Evolutionary conservation across 192 early-diverging fungal species (phyloP).

Genomic region (Oehlia diaphana): DNA sequence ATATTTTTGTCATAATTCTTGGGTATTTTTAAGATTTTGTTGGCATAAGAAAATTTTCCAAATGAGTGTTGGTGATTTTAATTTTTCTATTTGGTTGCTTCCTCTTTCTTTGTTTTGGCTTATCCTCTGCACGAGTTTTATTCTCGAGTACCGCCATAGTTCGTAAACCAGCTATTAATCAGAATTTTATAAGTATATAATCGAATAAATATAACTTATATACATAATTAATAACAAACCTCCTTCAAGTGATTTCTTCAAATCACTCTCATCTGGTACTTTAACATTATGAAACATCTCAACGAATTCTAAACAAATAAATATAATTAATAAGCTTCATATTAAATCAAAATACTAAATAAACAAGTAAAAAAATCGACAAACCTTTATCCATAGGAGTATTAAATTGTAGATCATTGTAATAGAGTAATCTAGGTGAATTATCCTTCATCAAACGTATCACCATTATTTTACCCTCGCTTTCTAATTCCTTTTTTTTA

Average conservation of each 20-base stretch:
- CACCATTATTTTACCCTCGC: constrained; percentile 58
- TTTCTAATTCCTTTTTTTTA: constrained; percentile 51
- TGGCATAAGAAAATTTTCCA: constrained; percentile 61
- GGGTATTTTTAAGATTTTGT: constrained; percentile 2
- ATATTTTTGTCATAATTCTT: background rate
- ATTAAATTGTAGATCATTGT: constrained; percentile 58
- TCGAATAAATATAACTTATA: background rate
- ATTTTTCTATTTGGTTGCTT: constrained; percentile 64
- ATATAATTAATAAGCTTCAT: background rate
- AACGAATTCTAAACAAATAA: constrained; percentile 62
- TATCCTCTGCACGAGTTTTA: constrained; percentile 51
- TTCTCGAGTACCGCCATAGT: constrained; percentile 73
- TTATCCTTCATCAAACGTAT: constrained; percentile 65
- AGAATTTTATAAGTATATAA: background rate
- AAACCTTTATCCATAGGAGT: constrained; percentile 57
- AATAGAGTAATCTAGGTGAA: constrained; percentile 63
- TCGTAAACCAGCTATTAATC: constrained; percentile 59
- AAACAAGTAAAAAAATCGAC: background rate
- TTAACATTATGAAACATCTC: constrained; percentile 66
- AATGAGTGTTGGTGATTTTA: constrained; percentile 80
- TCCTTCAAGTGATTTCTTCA: constrained; percentile 67
- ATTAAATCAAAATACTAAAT: background rate
- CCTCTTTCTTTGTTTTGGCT: constrained; percentile 58
- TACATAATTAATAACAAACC: constrained; percentile 30
- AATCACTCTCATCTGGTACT: constrained; percentile 72